Evolutionary conservation across 208 protist species (phyloP).

Genomic region (Perkinsela sp.): DNA sequence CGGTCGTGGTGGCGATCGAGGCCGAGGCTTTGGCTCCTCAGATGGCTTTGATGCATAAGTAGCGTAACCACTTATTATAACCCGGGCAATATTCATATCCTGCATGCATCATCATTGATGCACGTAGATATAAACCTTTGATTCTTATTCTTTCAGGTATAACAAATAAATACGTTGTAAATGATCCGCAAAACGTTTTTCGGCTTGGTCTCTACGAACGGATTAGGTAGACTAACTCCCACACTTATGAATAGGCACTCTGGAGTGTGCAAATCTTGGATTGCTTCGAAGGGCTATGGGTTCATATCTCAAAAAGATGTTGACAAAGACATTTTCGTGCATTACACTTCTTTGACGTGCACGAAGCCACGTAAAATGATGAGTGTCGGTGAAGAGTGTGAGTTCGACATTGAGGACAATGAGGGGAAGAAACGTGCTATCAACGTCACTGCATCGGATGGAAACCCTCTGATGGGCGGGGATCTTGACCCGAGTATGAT

Average conservation of each 20-base stretch:
- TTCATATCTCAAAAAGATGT: not conserved
- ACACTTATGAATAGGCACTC: not conserved
- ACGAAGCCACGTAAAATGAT: not conserved
- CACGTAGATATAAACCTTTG: no score
- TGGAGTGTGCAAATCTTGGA: not conserved
- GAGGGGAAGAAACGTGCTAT: not conserved
- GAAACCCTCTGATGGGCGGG: not conserved
- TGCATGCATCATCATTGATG: no score
- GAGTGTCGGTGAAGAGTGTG: not conserved
- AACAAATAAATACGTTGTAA: no score
- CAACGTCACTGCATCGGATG: slow-evolving; percentile 2
- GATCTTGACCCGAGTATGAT: not conserved
- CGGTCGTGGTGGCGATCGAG: slow-evolving; percentile 5
- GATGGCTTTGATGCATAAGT: not conserved
- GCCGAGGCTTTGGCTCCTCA: slow-evolving; percentile 9
- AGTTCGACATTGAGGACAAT: slow-evolving; percentile 1
- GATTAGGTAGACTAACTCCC: not conserved
- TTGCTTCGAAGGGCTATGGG: not conserved
- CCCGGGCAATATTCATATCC: no score
- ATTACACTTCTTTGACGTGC: not conserved
- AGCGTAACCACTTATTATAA: no score
- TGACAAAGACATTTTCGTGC: not conserved
- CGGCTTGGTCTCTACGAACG: no score
- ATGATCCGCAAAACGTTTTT: no score
- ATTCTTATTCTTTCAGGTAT: no score